Base-by-base conservation (phyloP, 1,139 yeast species). In the Fermentozyma sake region DNA sequence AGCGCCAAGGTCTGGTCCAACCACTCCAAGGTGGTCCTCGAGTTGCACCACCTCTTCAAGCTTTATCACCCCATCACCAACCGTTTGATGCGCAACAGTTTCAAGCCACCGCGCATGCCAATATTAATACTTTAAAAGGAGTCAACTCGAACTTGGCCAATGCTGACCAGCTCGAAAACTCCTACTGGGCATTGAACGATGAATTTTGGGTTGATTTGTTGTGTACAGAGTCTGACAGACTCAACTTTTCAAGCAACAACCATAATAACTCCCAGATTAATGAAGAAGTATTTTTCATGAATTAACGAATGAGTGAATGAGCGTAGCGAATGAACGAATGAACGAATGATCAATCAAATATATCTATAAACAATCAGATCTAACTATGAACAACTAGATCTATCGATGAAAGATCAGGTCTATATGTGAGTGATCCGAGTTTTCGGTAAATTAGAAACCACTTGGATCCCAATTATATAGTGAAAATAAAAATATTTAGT, bases 151-250 rank as follows among this genome's bases (percentile, higher is more conserved):
- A 32, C 26, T 24, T 42, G 20, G 44, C 44, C 6, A 42, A 39
- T 24, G 32, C 41, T 9, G 34, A 36, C 28, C 59, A 52, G 29
- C 34, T 60, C 16, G 65, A 60, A 28, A 48, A 48, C 27, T 50
- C 58, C 14, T 52, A 55, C 28, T 43, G 48, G 38, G 53, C 60
- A 11, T 47, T 65, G 11, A 61, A 63, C 25, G 72, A 64, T 37
- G 72, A 65, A 33, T 65, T 64, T 35, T 65, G 72, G 72, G 50
- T 61, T 6, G 66, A 65, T 34, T 50, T 65, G 23, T 46, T 65
- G 23, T 56, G 61, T 31, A 49, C 65, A 1, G 60, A 50, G 25
- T 41, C 61, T 7, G 62, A 64, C 39, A 50, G 54, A 30, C 49
- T 63, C 26, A 58, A 61, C 34, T 59, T 64, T 29, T 50, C 62